Evolutionary conservation across 2,329 filamentous ascomycete genomes (phyloP), one percentile per base, ranked within the genome.

Genomic region (Phaeosphaeria sp.): DNA sequence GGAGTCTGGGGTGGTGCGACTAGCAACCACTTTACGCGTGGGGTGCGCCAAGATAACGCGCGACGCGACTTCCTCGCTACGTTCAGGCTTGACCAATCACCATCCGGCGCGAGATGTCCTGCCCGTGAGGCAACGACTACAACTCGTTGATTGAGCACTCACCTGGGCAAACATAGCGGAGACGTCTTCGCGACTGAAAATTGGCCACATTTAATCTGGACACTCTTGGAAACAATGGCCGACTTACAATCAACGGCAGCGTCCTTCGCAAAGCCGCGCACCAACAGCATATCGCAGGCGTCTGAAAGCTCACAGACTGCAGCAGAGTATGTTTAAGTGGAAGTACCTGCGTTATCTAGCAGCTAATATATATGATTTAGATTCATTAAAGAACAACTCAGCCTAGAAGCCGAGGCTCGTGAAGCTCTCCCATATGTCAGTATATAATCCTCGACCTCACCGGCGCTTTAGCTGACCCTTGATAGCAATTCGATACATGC

Each of bases 361-460:
- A 27, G 30, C 30, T 36, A 36, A 36, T 36, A 13, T 11, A 3
- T 36, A 13, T 36, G 30, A 4, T 23, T 51, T 20, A 94, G 91
- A 25, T 98, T 96, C 75, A 92, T 99, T 66, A 88, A 92, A 68
- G 89, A 88, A 54, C 95, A 99, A 75, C 89, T 97, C 72, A 88
- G 90, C 66, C 89, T 99, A 52, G 95, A 99, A 79, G 92, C 91
- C 20, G 95, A 99, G 80, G 95, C 95, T 47, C 92, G 93, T 68
- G 94, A 99, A 82, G 91, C 91, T 60, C 85, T 99, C 6, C 95
- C 95, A 65, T 99, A 97, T 75, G 92, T 96, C 81, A 71, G 87
- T 66, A 30, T 43, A 43, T 20, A 43, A 36, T 70, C n/a, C 17
- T 18, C 22, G n/a, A 36, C 7, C 33, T 20, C 17, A n/a, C 33